Evolutionary conservation across 108 stramenopile species (phyloP).

Genomic region (Chaetoceros muelleri): DNA sequence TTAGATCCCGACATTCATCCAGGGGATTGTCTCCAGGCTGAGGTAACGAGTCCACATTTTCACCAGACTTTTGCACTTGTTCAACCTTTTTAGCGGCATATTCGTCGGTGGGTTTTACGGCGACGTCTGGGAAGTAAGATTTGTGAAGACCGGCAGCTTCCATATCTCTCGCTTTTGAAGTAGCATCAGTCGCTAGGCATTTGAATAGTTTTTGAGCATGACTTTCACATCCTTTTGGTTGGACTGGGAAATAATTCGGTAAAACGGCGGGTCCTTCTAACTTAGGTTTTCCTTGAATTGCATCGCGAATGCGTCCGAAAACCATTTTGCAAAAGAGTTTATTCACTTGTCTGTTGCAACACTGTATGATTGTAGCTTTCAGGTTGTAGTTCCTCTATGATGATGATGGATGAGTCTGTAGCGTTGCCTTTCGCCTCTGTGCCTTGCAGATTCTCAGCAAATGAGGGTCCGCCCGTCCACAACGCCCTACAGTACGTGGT

Average conservation of each 20-base stretch:
- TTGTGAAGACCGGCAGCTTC: conserved; percentile 67
- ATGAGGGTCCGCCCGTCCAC: too few species aligned
- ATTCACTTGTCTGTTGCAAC: too few species aligned
- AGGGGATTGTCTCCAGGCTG: conserved; percentile 68
- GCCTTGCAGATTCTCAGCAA: too few species aligned
- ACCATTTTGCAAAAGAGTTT: too few species aligned
- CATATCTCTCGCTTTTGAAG: conserved; percentile 74
- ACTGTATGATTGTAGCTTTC: too few species aligned
- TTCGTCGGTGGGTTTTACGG: conserved; percentile 14
- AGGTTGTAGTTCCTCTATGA: too few species aligned
- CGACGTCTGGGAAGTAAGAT: conserved; percentile 61
- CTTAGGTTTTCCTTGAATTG: conserved; percentile 37
- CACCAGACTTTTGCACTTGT: conserved; percentile 17
- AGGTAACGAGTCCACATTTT: conserved; percentile 28
- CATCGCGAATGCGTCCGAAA: conserved; percentile 33
- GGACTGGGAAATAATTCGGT: conserved; percentile 77
- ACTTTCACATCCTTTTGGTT: conserved; percentile 74
- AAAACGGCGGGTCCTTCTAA: conserved; percentile 51
- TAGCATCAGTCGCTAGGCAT: conserved; percentile 67
- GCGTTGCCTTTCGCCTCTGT: too few species aligned
- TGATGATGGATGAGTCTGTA: too few species aligned
- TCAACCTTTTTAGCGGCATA: conserved; percentile 27
- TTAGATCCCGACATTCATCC: conserved; percentile 58
- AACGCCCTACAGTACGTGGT: too few species aligned
- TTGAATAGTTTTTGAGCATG: conserved; percentile 65